Evolutionary conservation across 805 yeast genomes (phyloP), one percentile per base, ranked within the genome.

Genomic region (Jamesozyma rosinii): DNA sequence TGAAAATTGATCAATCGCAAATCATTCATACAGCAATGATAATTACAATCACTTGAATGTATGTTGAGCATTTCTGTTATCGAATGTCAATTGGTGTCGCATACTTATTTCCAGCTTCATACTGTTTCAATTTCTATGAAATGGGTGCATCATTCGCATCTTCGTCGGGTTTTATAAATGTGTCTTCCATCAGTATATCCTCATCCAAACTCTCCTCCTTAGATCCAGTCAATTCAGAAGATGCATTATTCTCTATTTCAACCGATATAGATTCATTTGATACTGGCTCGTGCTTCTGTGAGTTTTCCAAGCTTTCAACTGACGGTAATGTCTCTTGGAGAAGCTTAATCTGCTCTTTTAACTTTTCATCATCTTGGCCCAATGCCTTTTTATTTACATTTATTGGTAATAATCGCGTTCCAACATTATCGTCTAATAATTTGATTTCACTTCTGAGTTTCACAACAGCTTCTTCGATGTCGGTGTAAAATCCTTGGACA

Each of bases 291-390:
- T 24, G 29, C 11, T 24, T 24, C 11, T 24, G 29, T 24, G 11
- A 24, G 6, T 6, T 24, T 24, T 24, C 29, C 10, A 11, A 24
- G 11, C 6, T 24, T 8, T 11, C 29, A 8, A 24, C 26, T 27
- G 19, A 32, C 11, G 43, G 22, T 21, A 53, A 31, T 2, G 45
- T 34, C 4, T 47, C 46, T 37, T 43, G 45, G 27, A 59, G 45
- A 8, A 52, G 37, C 6, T 37, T 38, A 18, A 54, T 41, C 37
- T 60, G 65, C 35, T 59, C 64, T 18, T 43, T 38, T 44, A 61
- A 37, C 42, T 60, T 60, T 35, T 57, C 63, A 32, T 58, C 58
- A 43, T 60, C 65, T 42, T 60, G 65, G 6, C 63, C 64, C 1
- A 52, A 40, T 14, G 63, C 62, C 38, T 55, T 57, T 49, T 61